Conservation (phyloP, 345 rosid genomes). For the Microcos paniculata region DNA sequence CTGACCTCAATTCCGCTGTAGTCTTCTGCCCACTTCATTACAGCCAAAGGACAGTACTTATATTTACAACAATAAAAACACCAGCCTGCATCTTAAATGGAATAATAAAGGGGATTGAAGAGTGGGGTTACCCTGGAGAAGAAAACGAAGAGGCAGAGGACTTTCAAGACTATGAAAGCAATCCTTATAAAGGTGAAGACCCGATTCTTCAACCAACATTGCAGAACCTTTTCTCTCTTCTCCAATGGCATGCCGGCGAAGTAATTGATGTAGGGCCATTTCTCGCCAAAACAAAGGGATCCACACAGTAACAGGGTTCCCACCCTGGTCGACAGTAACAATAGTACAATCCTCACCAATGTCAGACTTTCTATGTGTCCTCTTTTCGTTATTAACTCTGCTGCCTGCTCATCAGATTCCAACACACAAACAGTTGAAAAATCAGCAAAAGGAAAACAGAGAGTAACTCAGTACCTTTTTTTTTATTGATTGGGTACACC, state of each 20-base stretch:
- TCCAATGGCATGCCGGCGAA: conserved; percentile 48
- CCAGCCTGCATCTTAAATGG: too few species aligned
- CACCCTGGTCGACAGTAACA: conserved; percentile 56
- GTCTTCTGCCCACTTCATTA: too few species aligned
- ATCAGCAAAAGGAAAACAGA: too few species aligned
- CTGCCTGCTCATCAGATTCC: conserved; percentile 27
- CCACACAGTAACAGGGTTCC: conserved; percentile 78
- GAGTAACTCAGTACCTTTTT: too few species aligned
- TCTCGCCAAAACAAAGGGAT: conserved; percentile 36
- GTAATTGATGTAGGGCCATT: conserved; percentile 51
- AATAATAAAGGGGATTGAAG: too few species aligned
- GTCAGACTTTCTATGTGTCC: conserved; percentile 27
- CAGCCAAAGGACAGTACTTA: too few species aligned
- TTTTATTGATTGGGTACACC: too few species aligned
- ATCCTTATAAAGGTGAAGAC: conserved; percentile 49
- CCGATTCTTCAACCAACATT: conserved; percentile 42
- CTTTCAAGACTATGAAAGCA: conserved; percentile 47
- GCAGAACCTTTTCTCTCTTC: conserved; percentile 61
- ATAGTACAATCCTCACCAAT: conserved; percentile 39
- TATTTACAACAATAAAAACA: too few species aligned
- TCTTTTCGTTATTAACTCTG: conserved; percentile 38
- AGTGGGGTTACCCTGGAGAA: conserved; percentile 69
- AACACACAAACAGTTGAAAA: not conserved
- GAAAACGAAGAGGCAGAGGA: conserved; percentile 42
- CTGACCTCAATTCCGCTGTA: too few species aligned